Evolutionary conservation across 768 basidiomycete species (phyloP), one percentile per base, ranked within the genome.

Genomic region (Suillus fuscotomentosus): DNA sequence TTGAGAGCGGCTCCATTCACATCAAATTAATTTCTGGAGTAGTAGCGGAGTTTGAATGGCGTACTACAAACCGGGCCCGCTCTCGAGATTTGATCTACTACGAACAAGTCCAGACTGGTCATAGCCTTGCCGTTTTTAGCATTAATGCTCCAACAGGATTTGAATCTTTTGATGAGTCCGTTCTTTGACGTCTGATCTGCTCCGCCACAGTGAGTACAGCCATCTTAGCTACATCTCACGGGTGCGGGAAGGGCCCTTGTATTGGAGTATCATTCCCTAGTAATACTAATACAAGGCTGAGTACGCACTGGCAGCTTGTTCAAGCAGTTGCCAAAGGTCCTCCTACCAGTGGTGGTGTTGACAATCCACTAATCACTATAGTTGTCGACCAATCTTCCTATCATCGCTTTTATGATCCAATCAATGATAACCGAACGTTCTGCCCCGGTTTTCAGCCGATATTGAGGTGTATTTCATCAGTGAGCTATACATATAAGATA

Each of bases 401-500:
- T 24, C 38, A 57, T 41, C 10, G 15, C 39, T 41, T 24, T 17
- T 17, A 39, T 41, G 56, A 24, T 24, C 5, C 5, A 54, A 41
- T 24, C 39, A 57, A 10, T n/a, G 22, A 22, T 15, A 10, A 39
- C 15, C 31, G 27, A n/a, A 39, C 17, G 3, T 57, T 57, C 24
- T 24, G 17, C 6, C 22, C 53, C 31, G 6, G n/a, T 36, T 54
- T 54, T 11, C 17, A 53, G 24, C 53, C 53, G 56, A 6, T n/a
- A 34, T 14, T 36, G 17, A 20, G 17, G 8, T 56, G 20, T 36
- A 22, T 56, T 14, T 41, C 22, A 15, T 24, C 6, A 10, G 39
- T 41, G 38, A 57, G 39, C 39, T 57, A 57, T 57, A 41, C 39
- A 57, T 57, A 57, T 41, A 57, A 57, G 24, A 27, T 17, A 27